Percentiles rank a stretch among this genome's conserved stretches.
These are phyloP conservation scores for Monsonia emarginata DNA, from an alignment of 441 rosid genomes.

Conservation along the genomic window DNA sequence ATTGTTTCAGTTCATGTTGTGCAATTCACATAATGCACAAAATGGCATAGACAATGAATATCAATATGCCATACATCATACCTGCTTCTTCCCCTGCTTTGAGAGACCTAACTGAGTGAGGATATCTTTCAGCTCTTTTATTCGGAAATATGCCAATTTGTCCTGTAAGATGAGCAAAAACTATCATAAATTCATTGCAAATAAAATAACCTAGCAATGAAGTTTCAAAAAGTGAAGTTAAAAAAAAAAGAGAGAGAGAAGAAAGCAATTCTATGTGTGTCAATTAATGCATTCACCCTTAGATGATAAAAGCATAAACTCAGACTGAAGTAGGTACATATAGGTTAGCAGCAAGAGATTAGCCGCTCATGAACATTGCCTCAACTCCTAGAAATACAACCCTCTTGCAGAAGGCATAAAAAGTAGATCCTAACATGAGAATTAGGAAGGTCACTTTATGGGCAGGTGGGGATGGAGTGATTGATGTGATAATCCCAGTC, in stretches of 20 bases:
- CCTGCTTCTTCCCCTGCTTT: slow-evolving; percentile 98
- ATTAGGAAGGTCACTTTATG: background rate
- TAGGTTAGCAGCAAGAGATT: background rate
- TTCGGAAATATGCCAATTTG: slow-evolving; percentile 68
- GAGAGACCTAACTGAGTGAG: slow-evolving; percentile 73
- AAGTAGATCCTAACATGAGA: background rate
- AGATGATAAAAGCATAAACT: background rate
- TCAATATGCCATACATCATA: slow-evolving; percentile 18
- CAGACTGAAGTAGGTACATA: background rate
- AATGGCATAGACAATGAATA: slow-evolving; percentile 1
- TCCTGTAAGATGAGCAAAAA: slow-evolving; percentile 37
- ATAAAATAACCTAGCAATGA: background rate
- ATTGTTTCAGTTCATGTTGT: background rate
- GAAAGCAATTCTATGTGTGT: background rate
- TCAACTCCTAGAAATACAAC: background rate
- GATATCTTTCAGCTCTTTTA: slow-evolving; percentile 94
- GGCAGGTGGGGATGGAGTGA: background rate
- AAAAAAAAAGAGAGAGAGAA: background rate
- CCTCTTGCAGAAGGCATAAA: background rate
- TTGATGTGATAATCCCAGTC: background rate
- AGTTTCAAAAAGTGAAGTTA: background rate
- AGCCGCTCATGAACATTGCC: background rate
- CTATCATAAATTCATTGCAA: background rate
- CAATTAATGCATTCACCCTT: background rate
- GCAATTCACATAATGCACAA: background rate